Percentiles rank a stretch among this genome's conserved stretches.
Evolutionary conservation across 805 yeast genomes (phyloP).

Genomic region (Kuraishia hungarica): DNA sequence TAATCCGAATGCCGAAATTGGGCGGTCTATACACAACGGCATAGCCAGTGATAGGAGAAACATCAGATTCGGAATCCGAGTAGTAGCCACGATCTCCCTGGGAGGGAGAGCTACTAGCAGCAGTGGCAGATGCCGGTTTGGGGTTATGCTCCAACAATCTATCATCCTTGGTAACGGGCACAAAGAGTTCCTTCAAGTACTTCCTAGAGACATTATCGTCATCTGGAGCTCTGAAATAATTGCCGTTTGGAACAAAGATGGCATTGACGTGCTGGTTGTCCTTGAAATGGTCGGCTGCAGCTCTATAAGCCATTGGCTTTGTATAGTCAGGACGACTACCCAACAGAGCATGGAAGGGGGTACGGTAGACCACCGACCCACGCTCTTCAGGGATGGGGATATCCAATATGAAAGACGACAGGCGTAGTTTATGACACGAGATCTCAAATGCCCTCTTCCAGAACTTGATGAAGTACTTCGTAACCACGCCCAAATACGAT

Average conservation of each 20-base stretch:
- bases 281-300: conserved; percentile 35
- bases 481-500: background rate
- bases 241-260: conserved; percentile 74
- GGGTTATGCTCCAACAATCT: conserved; percentile 37
- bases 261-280: conserved; percentile 34
- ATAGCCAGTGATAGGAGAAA: conserved; percentile 33
- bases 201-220: conserved; percentile 67
- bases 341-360: conserved; percentile 32
- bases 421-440: conserved; percentile 48
- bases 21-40: conserved; percentile 86
- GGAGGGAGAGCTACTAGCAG: background rate
- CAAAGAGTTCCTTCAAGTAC: conserved; percentile 59
- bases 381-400: conserved; percentile 56
- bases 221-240: conserved; percentile 78
- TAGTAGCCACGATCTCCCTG: conserved; percentile 8
- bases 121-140: conserved; percentile 24
- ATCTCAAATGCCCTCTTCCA: conserved; percentile 58
- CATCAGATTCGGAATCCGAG: conserved; percentile 26
- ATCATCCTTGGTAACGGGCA: conserved; percentile 77
- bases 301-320: conserved; percentile 38
- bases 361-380: conserved; percentile 57
- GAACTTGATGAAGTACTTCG: conserved; percentile 17
- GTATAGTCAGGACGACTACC: conserved; percentile 43
- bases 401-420: conserved; percentile 76
- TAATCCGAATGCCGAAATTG: conserved; percentile 50